Evolutionary conservation across 257 asterid species (phyloP).

Genomic region (Jasminum sambac): DNA sequence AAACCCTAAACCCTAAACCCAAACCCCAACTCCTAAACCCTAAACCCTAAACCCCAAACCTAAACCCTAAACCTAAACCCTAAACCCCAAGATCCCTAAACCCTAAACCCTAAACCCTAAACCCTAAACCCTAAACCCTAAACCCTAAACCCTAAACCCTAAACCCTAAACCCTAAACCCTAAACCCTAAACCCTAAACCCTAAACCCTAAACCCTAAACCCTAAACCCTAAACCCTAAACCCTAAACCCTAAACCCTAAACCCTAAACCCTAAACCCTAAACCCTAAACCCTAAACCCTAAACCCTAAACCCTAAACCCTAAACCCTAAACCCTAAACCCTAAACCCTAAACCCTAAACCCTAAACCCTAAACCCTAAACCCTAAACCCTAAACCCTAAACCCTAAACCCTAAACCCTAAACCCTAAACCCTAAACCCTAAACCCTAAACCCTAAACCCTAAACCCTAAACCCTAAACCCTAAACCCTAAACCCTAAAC

Average conservation of each 20-base stretch:
- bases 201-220: constrained; percentile 22
- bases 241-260: constrained; percentile 26
- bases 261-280: not conserved
- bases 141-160: constrained; percentile 10
- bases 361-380: constrained; percentile 11
- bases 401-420: constrained; percentile 15
- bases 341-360: constrained; percentile 10
- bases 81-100: constrained; percentile 15
- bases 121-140: constrained; percentile 17
- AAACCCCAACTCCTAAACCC: constrained; percentile 19
- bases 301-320: constrained; percentile 26
- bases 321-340: not conserved
- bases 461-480: constrained; percentile 21
- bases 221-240: constrained; percentile 26
- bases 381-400: constrained; percentile 16
- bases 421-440: constrained; percentile 24
- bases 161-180: constrained; percentile 6
- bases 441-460: constrained; percentile 25
- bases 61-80: constrained; percentile 4
- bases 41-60: constrained; percentile 12
- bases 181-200: constrained; percentile 2
- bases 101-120: constrained; percentile 9
- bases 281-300: constrained; percentile 16
- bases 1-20: constrained; percentile 3
- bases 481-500: constrained; percentile 18